Evolutionary conservation across 2,329 filamentous ascomycete genomes (phyloP).

Genomic region (Ophiostoma tasmaniense): DNA sequence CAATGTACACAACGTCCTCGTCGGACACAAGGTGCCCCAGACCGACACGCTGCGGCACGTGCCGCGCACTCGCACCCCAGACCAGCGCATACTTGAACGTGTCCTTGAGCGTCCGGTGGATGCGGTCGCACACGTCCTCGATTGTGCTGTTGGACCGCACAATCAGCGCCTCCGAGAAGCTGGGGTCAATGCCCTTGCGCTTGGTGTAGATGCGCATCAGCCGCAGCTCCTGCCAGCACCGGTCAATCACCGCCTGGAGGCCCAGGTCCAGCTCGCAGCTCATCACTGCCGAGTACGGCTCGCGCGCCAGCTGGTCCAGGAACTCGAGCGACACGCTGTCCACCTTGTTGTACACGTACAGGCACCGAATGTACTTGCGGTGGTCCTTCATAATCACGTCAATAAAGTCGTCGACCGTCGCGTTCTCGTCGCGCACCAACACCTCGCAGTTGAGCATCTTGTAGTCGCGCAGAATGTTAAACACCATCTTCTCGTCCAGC

Average conservation of each 20-base stretch:
- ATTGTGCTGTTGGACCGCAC: conserved; percentile 81
- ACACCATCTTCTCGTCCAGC: conserved; percentile 95
- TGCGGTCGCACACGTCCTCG: conserved; percentile 93
- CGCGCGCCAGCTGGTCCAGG: conserved; percentile 81
- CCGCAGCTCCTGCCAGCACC: conserved; percentile 87
- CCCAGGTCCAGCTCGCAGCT: conserved; percentile 92
- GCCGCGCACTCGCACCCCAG: conserved; percentile 92
- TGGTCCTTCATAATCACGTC: conserved; percentile 99
- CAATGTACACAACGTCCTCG: conserved; percentile 61
- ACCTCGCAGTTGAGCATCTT: conserved; percentile 98
- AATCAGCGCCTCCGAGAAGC: conserved; percentile 87
- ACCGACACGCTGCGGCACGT: conserved; percentile 89
- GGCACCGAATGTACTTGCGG: conserved; percentile 86
- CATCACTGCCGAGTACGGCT: conserved; percentile 94
- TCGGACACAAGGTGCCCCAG: conserved; percentile 69
- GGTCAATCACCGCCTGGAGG: conserved; percentile 84
- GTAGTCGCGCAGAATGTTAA: conserved; percentile 96
- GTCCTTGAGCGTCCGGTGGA: conserved; percentile 91
- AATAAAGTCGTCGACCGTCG: conserved; percentile 96
- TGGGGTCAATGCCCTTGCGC: conserved; percentile 81
- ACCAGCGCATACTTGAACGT: conserved; percentile 98
- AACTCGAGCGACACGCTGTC: conserved; percentile 90
- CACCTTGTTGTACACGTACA: conserved; percentile 99
- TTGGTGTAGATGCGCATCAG: conserved; percentile 95
- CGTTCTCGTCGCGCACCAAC: conserved; percentile 86